Evolutionary conservation across 345 rosid genomes (phyloP).

Genomic region (Cardiospermum halicacabum): DNA sequence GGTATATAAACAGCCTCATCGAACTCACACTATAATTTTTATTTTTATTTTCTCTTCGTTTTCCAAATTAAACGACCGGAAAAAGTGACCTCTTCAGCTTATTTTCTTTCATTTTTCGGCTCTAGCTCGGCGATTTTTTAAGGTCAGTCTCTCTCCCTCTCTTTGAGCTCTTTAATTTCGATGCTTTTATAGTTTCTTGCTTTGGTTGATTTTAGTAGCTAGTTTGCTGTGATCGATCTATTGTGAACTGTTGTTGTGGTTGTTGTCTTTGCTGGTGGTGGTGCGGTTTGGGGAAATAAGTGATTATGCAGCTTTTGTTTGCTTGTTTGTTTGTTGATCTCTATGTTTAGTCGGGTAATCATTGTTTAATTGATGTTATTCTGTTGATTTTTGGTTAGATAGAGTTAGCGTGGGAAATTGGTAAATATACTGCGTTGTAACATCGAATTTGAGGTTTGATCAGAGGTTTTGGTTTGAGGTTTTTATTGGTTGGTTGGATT

Average conservation of each 20-base stretch:
- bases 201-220: not conserved
- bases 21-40: not conserved
- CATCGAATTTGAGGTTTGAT: conserved; percentile 16
- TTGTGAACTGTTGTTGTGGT: conserved; percentile 3
- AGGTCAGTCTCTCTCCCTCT: conserved; percentile 30
- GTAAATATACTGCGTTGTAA: not conserved
- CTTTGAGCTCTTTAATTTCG: not conserved
- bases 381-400: conserved; percentile 8
- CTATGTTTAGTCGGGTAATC: conserved; percentile 5
- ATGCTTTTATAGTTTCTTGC: not conserved
- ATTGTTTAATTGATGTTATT: conserved; percentile 15
- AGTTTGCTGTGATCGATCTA: conserved; percentile 24
- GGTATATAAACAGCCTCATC: conserved; percentile 37
- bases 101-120: not conserved
- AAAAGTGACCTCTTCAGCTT: conserved; percentile 30
- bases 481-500: conserved; percentile 14
- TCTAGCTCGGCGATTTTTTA: conserved; percentile 26
- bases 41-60: not conserved
- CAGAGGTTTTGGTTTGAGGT: conserved; percentile 13
- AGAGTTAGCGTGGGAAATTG: conserved; percentile 14
- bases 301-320: not conserved
- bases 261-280: too few relatives aligned
- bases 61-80: conserved; percentile 18
- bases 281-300: not conserved
- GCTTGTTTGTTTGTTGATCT: conserved; percentile 22